Evolutionary conservation across 768 basidiomycete species (phyloP).

Genomic region (Plicaturopsis crispa): DNA sequence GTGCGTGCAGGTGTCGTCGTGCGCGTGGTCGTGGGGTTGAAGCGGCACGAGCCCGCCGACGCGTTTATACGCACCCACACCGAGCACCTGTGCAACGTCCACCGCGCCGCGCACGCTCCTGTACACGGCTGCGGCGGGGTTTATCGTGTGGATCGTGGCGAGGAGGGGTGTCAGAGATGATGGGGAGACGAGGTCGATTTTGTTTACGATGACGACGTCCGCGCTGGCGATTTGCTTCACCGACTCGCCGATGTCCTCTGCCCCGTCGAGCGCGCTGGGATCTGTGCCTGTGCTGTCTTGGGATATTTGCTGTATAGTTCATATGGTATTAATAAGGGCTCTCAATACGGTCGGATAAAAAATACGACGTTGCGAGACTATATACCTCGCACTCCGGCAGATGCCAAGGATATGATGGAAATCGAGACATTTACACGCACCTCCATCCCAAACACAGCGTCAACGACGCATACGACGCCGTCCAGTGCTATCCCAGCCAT

Average conservation of each 20-base stretch:
- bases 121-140: conserved; percentile 72
- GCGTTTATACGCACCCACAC: conserved; percentile 69
- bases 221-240: conserved; percentile 89
- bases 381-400: too few relatives aligned
- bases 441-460: conserved; percentile 65
- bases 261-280: not conserved
- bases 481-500: conserved; percentile 80
- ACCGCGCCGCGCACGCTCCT: conserved; percentile 65
- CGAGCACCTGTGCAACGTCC: conserved; percentile 71
- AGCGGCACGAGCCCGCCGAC: conserved; percentile 26
- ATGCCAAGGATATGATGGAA: not conserved
- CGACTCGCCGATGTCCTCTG: too few relatives aligned
- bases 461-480: conserved; percentile 89
- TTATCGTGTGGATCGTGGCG: conserved; percentile 60
- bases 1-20: conserved; percentile 22
- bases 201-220: conserved; percentile 90
- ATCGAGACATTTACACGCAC: not conserved
- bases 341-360: too few relatives aligned
- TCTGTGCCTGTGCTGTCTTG: conserved; percentile 49
- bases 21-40: conserved; percentile 20
- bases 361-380: too few relatives aligned
- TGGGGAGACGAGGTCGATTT: conserved; percentile 64
- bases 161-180: conserved; percentile 42
- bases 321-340: not conserved
- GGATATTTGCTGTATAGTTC: conserved; percentile 65